phyloP scores from a whole-genome alignment of 2,329 filamentous ascomycete species.

The Xylaria sp. region DNA sequence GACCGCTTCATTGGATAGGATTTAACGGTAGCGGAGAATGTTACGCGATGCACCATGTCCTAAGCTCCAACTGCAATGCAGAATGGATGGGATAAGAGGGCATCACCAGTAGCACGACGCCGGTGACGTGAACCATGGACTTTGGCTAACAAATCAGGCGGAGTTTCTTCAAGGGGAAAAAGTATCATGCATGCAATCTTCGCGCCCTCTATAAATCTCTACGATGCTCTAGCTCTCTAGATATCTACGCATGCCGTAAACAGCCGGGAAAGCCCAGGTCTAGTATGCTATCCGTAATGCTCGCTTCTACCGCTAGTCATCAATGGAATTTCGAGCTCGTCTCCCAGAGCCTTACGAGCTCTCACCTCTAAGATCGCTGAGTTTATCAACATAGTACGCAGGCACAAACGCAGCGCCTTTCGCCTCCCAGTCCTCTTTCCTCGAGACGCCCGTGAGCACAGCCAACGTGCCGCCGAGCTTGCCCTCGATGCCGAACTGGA shows the following conservation, averaged over 20 bases:
- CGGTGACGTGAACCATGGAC: neutral
- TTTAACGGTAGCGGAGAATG: constrained; percentile 42
- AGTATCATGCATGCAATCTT: neutral
- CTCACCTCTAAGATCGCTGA: constrained; percentile 75
- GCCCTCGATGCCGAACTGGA: constrained; percentile 92
- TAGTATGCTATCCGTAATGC: neutral
- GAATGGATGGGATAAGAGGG: neutral
- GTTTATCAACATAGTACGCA: constrained; percentile 82
- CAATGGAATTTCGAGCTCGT: neutral
- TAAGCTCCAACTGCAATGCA: neutral
- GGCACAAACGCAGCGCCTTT: constrained; percentile 77
- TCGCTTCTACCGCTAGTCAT: constrained; percentile 13
- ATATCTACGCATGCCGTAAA: constrained; percentile 26
- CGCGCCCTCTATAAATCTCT: neutral
- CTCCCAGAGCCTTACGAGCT: constrained; percentile 35
- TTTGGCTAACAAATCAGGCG: neutral
- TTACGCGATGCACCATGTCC: constrained; percentile 29
- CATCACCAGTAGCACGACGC: constrained; percentile 4
- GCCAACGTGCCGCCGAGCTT: constrained; percentile 90
- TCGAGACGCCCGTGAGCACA: constrained; percentile 89
- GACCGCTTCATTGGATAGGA: constrained; percentile 34
- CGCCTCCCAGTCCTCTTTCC: constrained; percentile 84
- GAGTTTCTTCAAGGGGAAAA: neutral
- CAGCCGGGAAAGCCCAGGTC: neutral
- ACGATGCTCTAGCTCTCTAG: constrained; percentile 17